phyloP scores from a whole-genome alignment of 2,329 filamentous ascomycete species.

The Xylariaceae sp. region DNA sequence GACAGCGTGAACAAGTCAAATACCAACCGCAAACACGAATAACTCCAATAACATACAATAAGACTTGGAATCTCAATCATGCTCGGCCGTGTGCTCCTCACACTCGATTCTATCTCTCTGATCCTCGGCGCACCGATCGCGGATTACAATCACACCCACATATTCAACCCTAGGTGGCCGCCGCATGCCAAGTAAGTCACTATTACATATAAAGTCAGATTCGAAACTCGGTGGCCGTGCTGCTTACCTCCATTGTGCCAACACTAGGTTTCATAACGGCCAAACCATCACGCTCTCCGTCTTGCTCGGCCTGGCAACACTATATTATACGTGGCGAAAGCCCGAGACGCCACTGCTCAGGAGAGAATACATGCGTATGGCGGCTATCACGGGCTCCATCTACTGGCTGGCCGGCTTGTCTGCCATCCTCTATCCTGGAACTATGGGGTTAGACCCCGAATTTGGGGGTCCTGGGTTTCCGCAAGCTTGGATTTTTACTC shows the following conservation, averaged over 20 bases:
- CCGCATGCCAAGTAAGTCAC: conserved; percentile 47
- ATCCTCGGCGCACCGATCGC: conserved; percentile 43
- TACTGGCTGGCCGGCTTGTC: conserved; percentile 47
- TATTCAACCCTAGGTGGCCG: conserved; percentile 49
- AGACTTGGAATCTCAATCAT: conserved; percentile 23
- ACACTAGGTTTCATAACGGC: conserved; percentile 43
- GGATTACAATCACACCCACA: conserved; percentile 46
- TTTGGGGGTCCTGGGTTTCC: conserved; percentile 48
- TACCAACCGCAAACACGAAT: not conserved
- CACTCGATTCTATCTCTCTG: conserved; percentile 42
- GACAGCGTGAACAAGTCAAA: too few relatives aligned
- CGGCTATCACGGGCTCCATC: conserved; percentile 42
- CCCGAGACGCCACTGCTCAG: conserved; percentile 26
- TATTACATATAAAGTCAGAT: not conserved
- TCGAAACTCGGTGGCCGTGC: not conserved
- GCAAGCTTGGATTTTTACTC: conserved; percentile 39
- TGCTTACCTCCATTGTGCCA: not conserved
- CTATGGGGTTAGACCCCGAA: conserved; percentile 46
- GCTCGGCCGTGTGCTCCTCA: conserved; percentile 45
- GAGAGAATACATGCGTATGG: conserved; percentile 38
- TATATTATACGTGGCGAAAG: conserved; percentile 45
- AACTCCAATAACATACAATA: not conserved
- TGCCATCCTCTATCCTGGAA: conserved; percentile 42
- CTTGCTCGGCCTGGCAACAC: conserved; percentile 42
- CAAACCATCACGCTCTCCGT: conserved; percentile 47